Base-by-base conservation (phyloP, 2,329 filamentous ascomycete genomes). In the Coleophoma cylindrospora region DNA sequence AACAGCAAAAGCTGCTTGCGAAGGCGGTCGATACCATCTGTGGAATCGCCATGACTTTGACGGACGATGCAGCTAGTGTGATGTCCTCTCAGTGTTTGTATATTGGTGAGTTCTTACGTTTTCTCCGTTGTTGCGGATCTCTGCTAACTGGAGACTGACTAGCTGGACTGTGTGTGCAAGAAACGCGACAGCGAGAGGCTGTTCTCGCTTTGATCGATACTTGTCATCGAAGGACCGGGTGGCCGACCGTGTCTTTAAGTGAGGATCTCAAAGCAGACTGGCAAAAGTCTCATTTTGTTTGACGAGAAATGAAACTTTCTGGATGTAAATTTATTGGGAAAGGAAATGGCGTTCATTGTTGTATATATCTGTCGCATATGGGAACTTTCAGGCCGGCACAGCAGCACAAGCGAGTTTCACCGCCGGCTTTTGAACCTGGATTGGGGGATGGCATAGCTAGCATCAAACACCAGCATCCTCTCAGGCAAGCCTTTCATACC, bases 1-100 rank as follows among this genome's bases (percentile, higher is more conserved):
- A 66, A 17, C 67, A 71, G 15, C 70, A 75, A 54, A 69, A 68
- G 14, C 49, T 61, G 65, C n/a, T 66, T 76, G 8, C 70, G 13
- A 71, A 75, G 34, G 71, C 72, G 21, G 71, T 78, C 6, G 70
- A 73, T 41, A 69, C 64, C 0, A 75, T 79, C 19, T 75, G 72
- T 45, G 75, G 75, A 1, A 74, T 79, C 45, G 75, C 74, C 1
- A 66, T 74, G 60, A 71, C 70, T 47, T 54, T 71, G 32, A 64
- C 58, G 3, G 70, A 73, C 27, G 64, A 69, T 48, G 67, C 67
- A 10, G 70, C 67, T n/a, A 67, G 68, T 43, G 60, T 74, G 13
- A 67, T 74, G 57, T 72, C 68, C 6, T 69, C 70, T 5, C 70
- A 73, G 54, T 73, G 70, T 50, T 57, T 74, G 1, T 74, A 68